Percentiles rank a stretch among this genome's conserved stretches.
Evolutionary conservation across 2,329 filamentous ascomycete species (phyloP).

Genomic region (Penicillium expansum): DNA sequence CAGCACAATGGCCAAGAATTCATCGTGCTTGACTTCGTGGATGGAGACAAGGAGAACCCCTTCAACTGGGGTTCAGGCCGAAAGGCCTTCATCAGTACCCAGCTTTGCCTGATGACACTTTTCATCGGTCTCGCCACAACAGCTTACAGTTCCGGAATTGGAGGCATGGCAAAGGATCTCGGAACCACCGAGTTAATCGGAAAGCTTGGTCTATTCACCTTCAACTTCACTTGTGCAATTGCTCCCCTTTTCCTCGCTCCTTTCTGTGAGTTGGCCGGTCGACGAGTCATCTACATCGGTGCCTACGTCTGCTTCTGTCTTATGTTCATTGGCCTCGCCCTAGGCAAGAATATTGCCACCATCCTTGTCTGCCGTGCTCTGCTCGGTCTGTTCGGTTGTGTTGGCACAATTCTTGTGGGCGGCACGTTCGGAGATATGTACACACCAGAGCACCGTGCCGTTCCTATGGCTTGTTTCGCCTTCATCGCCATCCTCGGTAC

Average conservation of each 20-base stretch:
- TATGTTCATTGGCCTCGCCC: conserved; percentile 50
- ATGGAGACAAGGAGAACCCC: conserved; percentile 50
- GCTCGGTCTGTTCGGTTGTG: conserved; percentile 51
- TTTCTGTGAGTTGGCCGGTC: conserved; percentile 51
- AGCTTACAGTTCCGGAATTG: conserved; percentile 52
- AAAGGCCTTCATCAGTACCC: conserved; percentile 48
- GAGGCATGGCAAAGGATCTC: conserved; percentile 47
- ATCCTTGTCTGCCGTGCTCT: conserved; percentile 49
- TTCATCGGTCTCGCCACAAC: conserved; percentile 57
- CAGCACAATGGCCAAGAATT: conserved; percentile 46
- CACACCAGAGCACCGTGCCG: conserved; percentile 45
- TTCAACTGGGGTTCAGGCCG: conserved; percentile 51
- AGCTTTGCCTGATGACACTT: conserved; percentile 53
- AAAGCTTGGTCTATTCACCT: conserved; percentile 51
- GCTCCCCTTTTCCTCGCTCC: conserved; percentile 50
- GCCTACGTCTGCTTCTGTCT: conserved; percentile 48
- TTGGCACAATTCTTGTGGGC: conserved; percentile 51
- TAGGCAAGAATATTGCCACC: conserved; percentile 50
- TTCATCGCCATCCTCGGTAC: conserved; percentile 54
- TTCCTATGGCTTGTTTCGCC: conserved; percentile 50
- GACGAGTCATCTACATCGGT: conserved; percentile 48
- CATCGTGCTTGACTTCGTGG: conserved; percentile 48
- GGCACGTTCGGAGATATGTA: conserved; percentile 54
- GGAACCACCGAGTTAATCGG: conserved; percentile 44
- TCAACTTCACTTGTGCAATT: conserved; percentile 51